Conservation (phyloP, 2,329 filamentous ascomycete species). For the Achaetomium macrosporum region DNA sequence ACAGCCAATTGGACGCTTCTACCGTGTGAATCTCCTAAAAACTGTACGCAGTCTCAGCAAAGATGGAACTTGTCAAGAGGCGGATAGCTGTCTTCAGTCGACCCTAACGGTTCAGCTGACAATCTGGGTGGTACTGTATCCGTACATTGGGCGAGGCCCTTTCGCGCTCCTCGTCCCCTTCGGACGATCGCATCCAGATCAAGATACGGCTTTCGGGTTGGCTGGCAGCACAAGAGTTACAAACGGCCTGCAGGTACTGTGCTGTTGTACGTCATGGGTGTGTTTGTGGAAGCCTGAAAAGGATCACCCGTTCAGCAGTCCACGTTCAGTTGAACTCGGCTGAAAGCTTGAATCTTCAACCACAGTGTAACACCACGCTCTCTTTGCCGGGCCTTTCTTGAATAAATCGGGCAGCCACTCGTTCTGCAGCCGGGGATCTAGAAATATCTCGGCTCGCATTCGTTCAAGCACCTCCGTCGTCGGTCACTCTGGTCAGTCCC, state of each 20-base stretch:
- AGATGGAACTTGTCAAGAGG: too few species aligned
- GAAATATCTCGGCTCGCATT: not conserved
- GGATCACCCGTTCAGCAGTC: not conserved
- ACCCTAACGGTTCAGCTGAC: not conserved
- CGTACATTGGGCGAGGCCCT: not conserved
- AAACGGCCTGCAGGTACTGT: conserved; percentile 4
- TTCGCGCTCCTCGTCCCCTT: not conserved
- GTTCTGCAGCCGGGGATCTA: not conserved
- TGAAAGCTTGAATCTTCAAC: not conserved
- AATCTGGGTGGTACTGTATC: not conserved
- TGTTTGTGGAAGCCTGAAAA: conserved; percentile 1
- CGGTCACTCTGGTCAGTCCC: not conserved
- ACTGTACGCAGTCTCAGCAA: too few species aligned
- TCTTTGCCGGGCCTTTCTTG: not conserved
- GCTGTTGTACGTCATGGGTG: not conserved
- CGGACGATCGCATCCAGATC: not conserved
- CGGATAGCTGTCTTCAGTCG: too few species aligned
- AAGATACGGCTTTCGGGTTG: too few species aligned
- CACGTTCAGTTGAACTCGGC: not conserved
- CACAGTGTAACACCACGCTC: not conserved
- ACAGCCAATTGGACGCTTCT: too few species aligned
- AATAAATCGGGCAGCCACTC: not conserved
- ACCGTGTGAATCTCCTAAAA: too few species aligned
- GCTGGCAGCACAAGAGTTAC: not conserved
- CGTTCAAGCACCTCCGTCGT: not conserved